A percentile compares a stretch with the other conserved stretches of the same genome.
phyloP scores from a whole-genome alignment of 2,329 filamentous ascomycete species.

The Diaporthe sp. region DNA sequence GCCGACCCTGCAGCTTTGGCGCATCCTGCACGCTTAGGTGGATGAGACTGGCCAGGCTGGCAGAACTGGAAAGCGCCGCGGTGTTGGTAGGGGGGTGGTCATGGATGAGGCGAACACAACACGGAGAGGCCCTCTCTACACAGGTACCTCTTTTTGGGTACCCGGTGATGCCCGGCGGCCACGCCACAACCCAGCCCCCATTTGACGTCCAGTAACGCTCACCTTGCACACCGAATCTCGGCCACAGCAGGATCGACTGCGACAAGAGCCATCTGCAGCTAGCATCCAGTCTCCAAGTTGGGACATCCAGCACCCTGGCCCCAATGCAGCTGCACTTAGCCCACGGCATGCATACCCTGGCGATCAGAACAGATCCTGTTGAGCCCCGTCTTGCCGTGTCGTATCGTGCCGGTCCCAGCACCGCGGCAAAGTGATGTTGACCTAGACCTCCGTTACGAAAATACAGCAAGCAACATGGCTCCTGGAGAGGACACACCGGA shows the following conservation, averaged over 20 bases:
- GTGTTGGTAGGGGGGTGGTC: not conserved
- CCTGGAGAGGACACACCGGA: not conserved
- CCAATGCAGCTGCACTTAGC: not conserved
- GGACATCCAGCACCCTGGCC: not conserved
- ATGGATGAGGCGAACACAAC: conserved; percentile 6
- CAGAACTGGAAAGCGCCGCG: not conserved
- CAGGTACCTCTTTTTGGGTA: not conserved
- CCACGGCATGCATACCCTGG: not conserved
- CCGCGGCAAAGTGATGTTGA: not conserved
- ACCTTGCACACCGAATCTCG: conserved; percentile 31
- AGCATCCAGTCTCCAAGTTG: conserved; percentile 11
- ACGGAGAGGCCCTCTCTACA: not conserved
- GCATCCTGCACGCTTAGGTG: conserved; percentile 11
- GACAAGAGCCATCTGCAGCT: conserved; percentile 5
- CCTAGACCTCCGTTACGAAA: not conserved
- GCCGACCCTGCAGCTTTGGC: conserved; percentile 7
- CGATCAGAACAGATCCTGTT: conserved; percentile 14
- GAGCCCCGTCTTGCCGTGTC: conserved; percentile 1
- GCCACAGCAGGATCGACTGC: conserved; percentile 26
- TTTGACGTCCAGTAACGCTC: not conserved
- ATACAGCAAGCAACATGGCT: conserved; percentile 1
- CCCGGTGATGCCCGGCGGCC: conserved; percentile 18
- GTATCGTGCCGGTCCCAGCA: conserved; percentile 21
- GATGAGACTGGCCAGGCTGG: not conserved
- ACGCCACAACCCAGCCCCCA: conserved; percentile 20